These are phyloP conservation scores for Casuarina cunninghamiana DNA, from an alignment of 306 rosid genomes.

Conservation along the genomic window DNA sequence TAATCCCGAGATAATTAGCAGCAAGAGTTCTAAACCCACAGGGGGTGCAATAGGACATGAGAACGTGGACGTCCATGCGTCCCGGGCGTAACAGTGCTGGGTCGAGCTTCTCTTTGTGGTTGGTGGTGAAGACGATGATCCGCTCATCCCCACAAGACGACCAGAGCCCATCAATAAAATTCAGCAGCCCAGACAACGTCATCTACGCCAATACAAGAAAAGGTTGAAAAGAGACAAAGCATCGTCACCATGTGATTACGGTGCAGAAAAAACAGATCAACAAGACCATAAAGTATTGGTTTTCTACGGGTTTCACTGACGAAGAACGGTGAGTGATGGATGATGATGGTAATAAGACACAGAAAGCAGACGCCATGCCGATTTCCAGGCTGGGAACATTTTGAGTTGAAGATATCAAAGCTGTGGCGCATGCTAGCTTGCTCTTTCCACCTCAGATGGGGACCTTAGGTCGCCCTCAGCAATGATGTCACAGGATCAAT, in stretches of 20 bases:
- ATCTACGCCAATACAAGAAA: slow-evolving; percentile 7
- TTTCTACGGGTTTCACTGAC: background rate
- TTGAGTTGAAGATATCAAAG: background rate
- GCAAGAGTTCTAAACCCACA: slow-evolving; percentile 33
- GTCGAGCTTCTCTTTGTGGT: slow-evolving; percentile 50
- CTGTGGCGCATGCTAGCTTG: too few relatives aligned
- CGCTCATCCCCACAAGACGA: slow-evolving; percentile 57
- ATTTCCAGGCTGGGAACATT: too few relatives aligned
- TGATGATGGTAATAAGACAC: background rate
- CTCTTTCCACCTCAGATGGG: too few relatives aligned
- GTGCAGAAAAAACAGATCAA: background rate
- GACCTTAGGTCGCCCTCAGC: too few relatives aligned
- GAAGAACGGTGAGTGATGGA: background rate
- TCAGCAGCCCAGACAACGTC: slow-evolving; percentile 48
- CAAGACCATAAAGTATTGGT: background rate
- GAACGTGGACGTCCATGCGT: slow-evolving; percentile 56
- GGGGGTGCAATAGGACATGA: slow-evolving; percentile 57
- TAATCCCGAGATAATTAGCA: slow-evolving; percentile 40
- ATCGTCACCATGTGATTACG: too few relatives aligned
- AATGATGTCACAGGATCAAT: too few relatives aligned
- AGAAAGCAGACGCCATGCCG: background rate
- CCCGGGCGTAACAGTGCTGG: slow-evolving; percentile 46
- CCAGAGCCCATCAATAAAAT: slow-evolving; percentile 52
- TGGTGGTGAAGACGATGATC: slow-evolving; percentile 52
- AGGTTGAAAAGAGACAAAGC: background rate